A percentile compares a stretch with the other conserved stretches of the same genome.
phyloP scores from a whole-genome alignment of 2,329 filamentous ascomycete species.

The Pseudogymnoascus sp. region DNA sequence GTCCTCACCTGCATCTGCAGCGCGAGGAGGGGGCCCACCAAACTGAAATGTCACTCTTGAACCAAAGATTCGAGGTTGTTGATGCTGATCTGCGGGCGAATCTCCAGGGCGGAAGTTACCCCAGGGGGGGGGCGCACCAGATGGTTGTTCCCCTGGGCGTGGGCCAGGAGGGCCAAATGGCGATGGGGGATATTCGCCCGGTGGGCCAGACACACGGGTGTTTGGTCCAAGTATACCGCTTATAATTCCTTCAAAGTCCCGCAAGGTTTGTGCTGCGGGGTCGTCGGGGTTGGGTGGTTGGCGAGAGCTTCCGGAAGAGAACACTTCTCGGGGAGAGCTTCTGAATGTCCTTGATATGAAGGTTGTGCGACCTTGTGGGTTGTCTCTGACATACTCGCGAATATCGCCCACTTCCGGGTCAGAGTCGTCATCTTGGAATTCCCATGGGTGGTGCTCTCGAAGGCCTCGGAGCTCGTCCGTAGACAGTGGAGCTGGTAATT shows the following conservation, averaged over 20 bases:
- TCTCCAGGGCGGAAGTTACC: neutral
- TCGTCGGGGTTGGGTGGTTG: neutral
- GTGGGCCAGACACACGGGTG: neutral
- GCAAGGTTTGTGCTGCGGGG: neutral
- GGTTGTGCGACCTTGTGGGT: conserved; percentile 23
- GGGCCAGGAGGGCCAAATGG: neutral
- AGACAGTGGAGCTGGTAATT: conserved; percentile 19
- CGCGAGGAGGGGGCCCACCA: neutral
- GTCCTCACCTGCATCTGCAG: neutral
- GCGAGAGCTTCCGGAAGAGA: neutral
- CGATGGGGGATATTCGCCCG: neutral
- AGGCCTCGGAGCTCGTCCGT: conserved; percentile 15
- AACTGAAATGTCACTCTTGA: conserved; percentile 21
- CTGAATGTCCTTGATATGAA: conserved; percentile 23
- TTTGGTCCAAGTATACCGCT: neutral
- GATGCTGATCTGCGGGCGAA: neutral
- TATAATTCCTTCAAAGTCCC: neutral
- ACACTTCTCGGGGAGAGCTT: neutral
- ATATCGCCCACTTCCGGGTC: conserved; percentile 54
- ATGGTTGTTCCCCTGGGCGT: neutral
- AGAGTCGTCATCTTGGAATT: conserved; percentile 34
- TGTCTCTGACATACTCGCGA: conserved; percentile 35
- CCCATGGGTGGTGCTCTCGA: conserved; percentile 24
- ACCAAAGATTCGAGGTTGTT: conserved; percentile 19
- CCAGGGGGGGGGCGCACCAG: neutral